These are phyloP conservation scores for Hypoxylon cercidicola DNA, from an alignment of 495 filamentous ascomycete species.

Conservation along the genomic window DNA sequence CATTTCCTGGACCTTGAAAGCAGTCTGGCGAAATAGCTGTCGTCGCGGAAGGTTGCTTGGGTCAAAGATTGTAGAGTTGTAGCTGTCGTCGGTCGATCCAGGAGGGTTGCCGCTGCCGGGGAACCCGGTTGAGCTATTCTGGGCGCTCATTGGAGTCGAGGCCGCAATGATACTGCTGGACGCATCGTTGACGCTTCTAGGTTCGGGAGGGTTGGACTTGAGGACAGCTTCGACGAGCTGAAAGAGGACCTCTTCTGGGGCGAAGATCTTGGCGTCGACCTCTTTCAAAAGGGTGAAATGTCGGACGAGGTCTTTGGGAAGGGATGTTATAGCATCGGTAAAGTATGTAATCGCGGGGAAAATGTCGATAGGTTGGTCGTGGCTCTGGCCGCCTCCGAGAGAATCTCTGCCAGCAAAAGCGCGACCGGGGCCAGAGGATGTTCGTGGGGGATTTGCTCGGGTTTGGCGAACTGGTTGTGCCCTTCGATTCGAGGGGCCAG, in stretches of 20 bases:
- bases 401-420: constrained; percentile 51
- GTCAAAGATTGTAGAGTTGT: constrained; percentile 54
- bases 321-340: constrained; percentile 88
- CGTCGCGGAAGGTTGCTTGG: constrained; percentile 67
- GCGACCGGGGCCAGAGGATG: constrained; percentile 55
- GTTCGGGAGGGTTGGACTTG: constrained; percentile 63
- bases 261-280: constrained; percentile 93
- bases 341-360: constrained; percentile 96
- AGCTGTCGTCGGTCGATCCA: constrained; percentile 52
- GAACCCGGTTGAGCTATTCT: constrained; percentile 55
- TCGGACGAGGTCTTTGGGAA: constrained; percentile 92
- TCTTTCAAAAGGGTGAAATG: constrained; percentile 96
- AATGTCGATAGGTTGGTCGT: constrained; percentile 68
- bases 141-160: constrained; percentile 56
- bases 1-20: constrained; percentile 74
- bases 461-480: constrained; percentile 69
- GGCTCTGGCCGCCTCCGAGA: constrained; percentile 53
- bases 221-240: constrained; percentile 74
- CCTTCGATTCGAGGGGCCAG: constrained; percentile 59
- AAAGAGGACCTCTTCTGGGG: constrained; percentile 75
- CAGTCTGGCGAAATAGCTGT: constrained; percentile 69
- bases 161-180: constrained; percentile 54
- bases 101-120: constrained; percentile 42
- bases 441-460: constrained; percentile 64
- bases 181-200: constrained; percentile 53